These are phyloP conservation scores for Wickerhamiella infanticola DNA, from an alignment of 1,139 yeast species.

Conservation along the genomic window DNA sequence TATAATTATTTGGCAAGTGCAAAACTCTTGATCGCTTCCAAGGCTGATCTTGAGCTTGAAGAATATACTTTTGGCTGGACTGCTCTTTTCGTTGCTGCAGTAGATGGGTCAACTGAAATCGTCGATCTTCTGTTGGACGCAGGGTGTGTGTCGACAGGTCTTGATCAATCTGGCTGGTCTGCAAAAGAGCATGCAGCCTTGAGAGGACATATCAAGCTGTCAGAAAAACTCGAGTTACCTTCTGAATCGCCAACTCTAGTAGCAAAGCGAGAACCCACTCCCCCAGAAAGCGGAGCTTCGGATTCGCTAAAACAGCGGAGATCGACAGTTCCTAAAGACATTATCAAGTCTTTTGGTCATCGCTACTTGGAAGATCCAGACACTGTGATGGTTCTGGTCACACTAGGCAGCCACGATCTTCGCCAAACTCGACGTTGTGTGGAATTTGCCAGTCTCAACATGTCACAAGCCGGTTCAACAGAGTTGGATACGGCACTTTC, in stretches of 20 bases:
- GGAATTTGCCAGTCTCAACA: constrained; percentile 55
- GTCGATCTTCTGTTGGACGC: constrained; percentile 39
- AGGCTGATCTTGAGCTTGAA: constrained; percentile 61
- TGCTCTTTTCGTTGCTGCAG: constrained; percentile 80
- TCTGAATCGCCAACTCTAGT: not conserved
- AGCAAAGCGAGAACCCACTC: not conserved
- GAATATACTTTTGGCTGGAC: constrained; percentile 89
- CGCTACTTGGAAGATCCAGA: constrained; percentile 37
- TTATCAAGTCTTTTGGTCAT: constrained; percentile 73
- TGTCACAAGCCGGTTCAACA: constrained; percentile 60
- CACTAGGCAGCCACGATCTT: constrained; percentile 76
- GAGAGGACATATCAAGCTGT: constrained; percentile 68
- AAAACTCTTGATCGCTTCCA: constrained; percentile 35
- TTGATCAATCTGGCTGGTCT: constrained; percentile 88
- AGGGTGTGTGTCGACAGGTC: constrained; percentile 34
- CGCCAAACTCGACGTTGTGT: constrained; percentile 43
- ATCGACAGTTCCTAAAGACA: constrained; percentile 7
- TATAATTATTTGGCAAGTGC: constrained; percentile 42
- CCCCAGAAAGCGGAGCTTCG: not conserved
- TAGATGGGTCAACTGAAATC: constrained; percentile 57
- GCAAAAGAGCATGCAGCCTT: constrained; percentile 93
- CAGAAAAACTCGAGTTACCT: constrained; percentile 41
- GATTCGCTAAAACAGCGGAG: not conserved
- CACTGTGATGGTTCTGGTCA: constrained; percentile 52
- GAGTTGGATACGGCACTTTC: constrained; percentile 83